A percentile compares a stretch with the other conserved stretches of the same genome.
These are phyloP conservation scores for Friedmanniomyces endolithicus DNA, from an alignment of 495 filamentous ascomycete species.

Conservation along the genomic window DNA sequence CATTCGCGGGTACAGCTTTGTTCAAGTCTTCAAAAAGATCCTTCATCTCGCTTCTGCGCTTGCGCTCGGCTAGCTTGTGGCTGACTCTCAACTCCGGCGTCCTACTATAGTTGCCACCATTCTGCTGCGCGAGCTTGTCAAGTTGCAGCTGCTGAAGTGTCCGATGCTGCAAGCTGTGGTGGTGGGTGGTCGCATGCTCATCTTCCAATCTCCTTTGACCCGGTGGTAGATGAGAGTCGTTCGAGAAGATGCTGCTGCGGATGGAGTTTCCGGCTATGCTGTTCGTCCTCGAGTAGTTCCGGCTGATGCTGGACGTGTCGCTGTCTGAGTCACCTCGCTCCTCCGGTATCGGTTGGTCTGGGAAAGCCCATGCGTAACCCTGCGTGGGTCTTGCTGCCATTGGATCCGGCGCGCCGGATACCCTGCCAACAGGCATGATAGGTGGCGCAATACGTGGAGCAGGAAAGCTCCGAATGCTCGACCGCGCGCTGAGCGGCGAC, in stretches of 20 bases:
- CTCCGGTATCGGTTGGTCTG: conserved; percentile 26
- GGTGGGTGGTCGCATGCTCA: conserved; percentile 29
- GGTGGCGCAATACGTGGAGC: conserved; percentile 30
- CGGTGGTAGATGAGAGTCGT: conserved; percentile 26
- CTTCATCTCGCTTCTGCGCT: conserved; percentile 96
- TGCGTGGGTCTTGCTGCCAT: conserved; percentile 32
- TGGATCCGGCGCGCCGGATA: conserved; percentile 32
- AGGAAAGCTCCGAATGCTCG: conserved; percentile 13
- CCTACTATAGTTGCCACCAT: conserved; percentile 55
- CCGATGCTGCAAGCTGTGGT: conserved; percentile 34
- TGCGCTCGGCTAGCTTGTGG: conserved; percentile 92
- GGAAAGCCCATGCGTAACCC: conserved; percentile 35
- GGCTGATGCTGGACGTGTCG: conserved; percentile 26
- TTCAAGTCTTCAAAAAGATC: conserved; percentile 83
- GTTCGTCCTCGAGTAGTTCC: conserved; percentile 27
- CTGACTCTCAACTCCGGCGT: conserved; percentile 91
- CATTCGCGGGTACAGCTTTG: conserved; percentile 66
- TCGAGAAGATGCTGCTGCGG: conserved; percentile 32
- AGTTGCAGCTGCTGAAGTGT: conserved; percentile 27
- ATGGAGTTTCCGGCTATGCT: conserved; percentile 30
- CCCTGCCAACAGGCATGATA: conserved; percentile 26
- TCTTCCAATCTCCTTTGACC: conserved; percentile 32
- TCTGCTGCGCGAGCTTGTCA: conserved; percentile 18
- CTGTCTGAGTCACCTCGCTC: conserved; percentile 28
- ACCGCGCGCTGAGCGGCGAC: conserved; percentile 25